Conservation (phyloP, 176 grass and related monocot genomes). For the Hordeum marinum region DNA sequence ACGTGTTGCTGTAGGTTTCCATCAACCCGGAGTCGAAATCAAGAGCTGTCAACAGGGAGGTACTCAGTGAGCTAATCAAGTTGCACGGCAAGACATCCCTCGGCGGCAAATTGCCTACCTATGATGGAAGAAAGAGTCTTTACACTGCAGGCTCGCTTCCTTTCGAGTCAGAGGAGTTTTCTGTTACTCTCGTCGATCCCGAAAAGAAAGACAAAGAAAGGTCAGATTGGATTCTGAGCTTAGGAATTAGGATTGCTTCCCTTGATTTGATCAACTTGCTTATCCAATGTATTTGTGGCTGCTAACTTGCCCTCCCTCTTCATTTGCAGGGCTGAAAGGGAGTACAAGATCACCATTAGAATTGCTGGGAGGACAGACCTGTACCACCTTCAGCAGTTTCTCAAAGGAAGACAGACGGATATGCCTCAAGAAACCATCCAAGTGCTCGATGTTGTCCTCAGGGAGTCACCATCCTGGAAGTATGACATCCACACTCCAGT, state of each 20-base stretch:
- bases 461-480: slow-evolving; percentile 68
- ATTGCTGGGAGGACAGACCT: slow-evolving; percentile 56
- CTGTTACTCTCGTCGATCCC: slow-evolving; percentile 44
- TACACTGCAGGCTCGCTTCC: slow-evolving; percentile 86
- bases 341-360: slow-evolving; percentile 72
- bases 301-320: background rate
- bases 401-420: slow-evolving; percentile 56
- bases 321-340: slow-evolving; percentile 44
- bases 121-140: slow-evolving; percentile 83
- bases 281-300: background rate
- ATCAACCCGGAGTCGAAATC: slow-evolving; percentile 77
- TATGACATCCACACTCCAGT: background rate
- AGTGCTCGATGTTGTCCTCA: slow-evolving; percentile 84
- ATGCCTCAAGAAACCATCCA: slow-evolving; percentile 82
- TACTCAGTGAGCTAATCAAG: slow-evolving; percentile 61
- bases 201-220: slow-evolving; percentile 54
- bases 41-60: slow-evolving; percentile 51
- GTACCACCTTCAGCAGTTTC: slow-evolving; percentile 54
- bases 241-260: background rate
- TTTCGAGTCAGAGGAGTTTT: slow-evolving; percentile 64
- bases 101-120: slow-evolving; percentile 57
- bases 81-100: slow-evolving; percentile 47
- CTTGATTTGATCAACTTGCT: background rate
- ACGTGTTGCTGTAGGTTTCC: slow-evolving; percentile 38
- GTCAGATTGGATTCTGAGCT: background rate